A percentile compares a stretch with the other conserved stretches of the same genome.
Evolutionary conservation across 805 yeast genomes (phyloP).

Genomic region (Lipomyces mesembrius): DNA sequence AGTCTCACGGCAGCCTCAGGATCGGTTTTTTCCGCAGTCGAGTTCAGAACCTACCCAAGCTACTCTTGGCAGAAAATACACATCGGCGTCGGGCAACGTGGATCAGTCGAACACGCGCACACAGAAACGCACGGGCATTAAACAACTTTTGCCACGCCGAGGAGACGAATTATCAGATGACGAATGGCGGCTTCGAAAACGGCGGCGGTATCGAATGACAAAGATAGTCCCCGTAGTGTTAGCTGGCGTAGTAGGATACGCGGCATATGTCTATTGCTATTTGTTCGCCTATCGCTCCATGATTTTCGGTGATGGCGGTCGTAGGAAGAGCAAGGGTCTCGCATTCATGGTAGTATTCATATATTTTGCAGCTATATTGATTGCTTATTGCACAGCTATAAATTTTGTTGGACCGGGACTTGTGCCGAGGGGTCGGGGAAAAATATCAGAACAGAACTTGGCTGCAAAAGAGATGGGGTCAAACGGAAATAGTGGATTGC

Average conservation of each 20-base stretch:
- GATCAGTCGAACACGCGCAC: neutral
- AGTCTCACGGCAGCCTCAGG: neutral
- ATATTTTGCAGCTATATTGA: conserved; percentile 41
- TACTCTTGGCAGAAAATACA: neutral
- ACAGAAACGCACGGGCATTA: neutral
- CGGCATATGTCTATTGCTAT: conserved; percentile 53
- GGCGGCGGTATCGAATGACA: conserved; percentile 20
- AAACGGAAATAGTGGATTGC: conserved; percentile 27
- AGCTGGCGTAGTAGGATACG: conserved; percentile 47
- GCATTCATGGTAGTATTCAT: conserved; percentile 47
- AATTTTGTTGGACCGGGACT: conserved; percentile 64
- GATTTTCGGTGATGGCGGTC: conserved; percentile 24
- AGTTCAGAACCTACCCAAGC: neutral
- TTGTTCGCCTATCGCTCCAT: conserved; percentile 52
- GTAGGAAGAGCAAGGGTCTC: conserved; percentile 47
- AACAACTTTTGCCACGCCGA: neutral
- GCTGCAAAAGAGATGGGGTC: conserved; percentile 7
- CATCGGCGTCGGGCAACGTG: neutral
- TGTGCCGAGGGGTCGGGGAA: conserved; percentile 49
- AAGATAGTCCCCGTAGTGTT: conserved; percentile 30
- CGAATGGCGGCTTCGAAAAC: conserved; percentile 21
- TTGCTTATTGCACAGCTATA: conserved; percentile 54
- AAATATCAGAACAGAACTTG: conserved; percentile 29
- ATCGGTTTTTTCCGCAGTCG: neutral
- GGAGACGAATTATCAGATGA: conserved; percentile 15